These are phyloP conservation scores for Papiliotrema flavescens DNA, from an alignment of 1,284 basidiomycete species.

Conservation along the genomic window DNA sequence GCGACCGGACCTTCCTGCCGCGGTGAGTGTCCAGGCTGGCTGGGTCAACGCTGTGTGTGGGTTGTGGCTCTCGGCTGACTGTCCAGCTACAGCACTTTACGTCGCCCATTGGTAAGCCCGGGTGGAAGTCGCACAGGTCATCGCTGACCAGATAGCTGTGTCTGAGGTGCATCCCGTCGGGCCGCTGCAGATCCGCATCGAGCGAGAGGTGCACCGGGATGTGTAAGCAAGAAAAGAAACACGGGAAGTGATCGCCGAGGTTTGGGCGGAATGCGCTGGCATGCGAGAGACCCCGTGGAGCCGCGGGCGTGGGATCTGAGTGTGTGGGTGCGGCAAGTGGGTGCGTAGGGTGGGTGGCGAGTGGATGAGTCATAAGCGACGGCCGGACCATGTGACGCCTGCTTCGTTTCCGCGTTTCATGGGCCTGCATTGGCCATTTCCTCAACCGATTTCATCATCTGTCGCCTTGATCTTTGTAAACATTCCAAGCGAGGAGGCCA, in stretches of 20 bases:
- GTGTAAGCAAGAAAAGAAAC: not conserved
- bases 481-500: not conserved
- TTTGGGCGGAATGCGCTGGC: no score
- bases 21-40: not conserved
- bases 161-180: not conserved
- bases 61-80: not conserved
- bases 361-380: no score
- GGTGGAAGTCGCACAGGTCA: no score
- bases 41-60: no score
- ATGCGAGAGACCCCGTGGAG: not conserved
- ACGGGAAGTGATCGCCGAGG: not conserved
- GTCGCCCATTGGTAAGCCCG: slow-evolving; percentile 14
- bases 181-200: slow-evolving; percentile 3
- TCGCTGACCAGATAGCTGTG: no score
- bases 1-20: not conserved
- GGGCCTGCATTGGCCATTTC: not conserved
- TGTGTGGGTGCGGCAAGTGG: not conserved
- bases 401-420: not conserved
- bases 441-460: not conserved
- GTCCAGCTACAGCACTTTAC: slow-evolving; percentile 20
- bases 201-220: not conserved
- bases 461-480: not conserved
- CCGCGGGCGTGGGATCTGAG: no score
- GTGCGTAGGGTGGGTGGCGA: not conserved
- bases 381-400: no score